Evolutionary conservation across 352 stramenopile species (phyloP), one percentile per base, ranked within the genome.

Genomic region (Globisporangium lucens): DNA sequence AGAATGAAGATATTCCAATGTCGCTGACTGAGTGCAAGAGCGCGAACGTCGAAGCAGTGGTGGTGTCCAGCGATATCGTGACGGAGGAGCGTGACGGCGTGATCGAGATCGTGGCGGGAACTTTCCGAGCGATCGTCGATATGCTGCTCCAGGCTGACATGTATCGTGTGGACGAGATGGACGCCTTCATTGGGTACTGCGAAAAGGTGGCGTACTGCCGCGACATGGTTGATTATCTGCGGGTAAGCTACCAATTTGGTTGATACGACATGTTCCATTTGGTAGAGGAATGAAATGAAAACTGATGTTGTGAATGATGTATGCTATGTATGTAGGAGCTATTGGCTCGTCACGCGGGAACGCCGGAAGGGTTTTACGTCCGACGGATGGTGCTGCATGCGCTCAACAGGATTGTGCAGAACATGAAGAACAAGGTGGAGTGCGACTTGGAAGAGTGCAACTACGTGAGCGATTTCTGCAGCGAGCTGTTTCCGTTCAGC

Each of bases 371-470:
- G 0, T 69, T 85, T 43, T 93, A 90, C 52, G 80, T 90, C 30
- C 80, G 85, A 20, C 84, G 88, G 0, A 87, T 95, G 72, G 75
- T 90, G 33, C 73, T 95, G 6, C 82, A 89, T 51, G 82, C 80
- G n/a, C 69, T 96, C 2, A 80, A 94, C 75, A 80, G 80, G 61
- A 76, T 94, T 56, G 84, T 93, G 15, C 75, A 93, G 61, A 91
- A 82, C 52, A 72, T 94, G 49, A 87, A 92, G 70, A 82, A 93
- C 47, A 82, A 78, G 35, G 77, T 91, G n/a, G 74, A 89, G 61
- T 78, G 83, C 24, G 72, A 92, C 67, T 75, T 72, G 41, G 75
- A 84, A 4, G 70, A 89, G 4, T 92, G 83, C 73, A 77, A 78
- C 46, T 88, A 83, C 46, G 86, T 94, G 30, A 79, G 77, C 60